Evolutionary conservation across 192 early-diverging fungal genomes (phyloP).

Genomic region (Gamsiella multidivaricata): DNA sequence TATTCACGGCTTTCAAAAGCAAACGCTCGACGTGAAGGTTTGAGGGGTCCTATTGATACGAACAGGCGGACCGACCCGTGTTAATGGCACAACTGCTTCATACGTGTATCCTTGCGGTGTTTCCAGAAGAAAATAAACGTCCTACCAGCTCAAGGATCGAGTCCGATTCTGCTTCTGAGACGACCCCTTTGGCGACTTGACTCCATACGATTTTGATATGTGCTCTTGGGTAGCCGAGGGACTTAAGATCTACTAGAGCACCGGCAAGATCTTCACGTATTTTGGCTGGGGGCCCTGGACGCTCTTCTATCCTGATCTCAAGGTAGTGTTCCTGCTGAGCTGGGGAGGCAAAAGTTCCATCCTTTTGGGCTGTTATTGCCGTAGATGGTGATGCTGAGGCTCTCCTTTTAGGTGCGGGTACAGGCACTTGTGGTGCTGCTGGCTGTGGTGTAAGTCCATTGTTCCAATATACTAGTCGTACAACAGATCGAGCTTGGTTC

Average conservation of each 20-base stretch:
- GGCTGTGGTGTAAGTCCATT: conserved; percentile 13
- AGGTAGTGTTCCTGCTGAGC: conserved; percentile 46
- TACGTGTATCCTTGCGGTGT: no score
- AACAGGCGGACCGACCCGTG: no score
- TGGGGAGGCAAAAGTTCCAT: background rate
- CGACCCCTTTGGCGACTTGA: conserved; percentile 35
- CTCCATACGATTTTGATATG: conserved; percentile 57
- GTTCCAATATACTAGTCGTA: conserved; percentile 59
- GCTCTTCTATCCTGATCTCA: conserved; percentile 47
- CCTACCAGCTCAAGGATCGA: conserved; percentile 39
- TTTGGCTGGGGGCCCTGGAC: background rate
- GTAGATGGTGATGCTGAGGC: conserved; percentile 13
- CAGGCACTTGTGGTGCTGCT: conserved; percentile 2
- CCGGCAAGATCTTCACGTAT: conserved; percentile 49
- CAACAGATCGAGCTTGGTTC: conserved; percentile 30
- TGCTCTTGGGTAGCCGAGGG: conserved; percentile 61
- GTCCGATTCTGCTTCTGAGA: conserved; percentile 10
- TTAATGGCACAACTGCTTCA: no score
- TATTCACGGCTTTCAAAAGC: conserved; percentile 56
- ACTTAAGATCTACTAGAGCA: conserved; percentile 51
- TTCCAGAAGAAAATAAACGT: background rate
- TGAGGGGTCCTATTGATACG: conserved; percentile 53
- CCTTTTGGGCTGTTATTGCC: background rate
- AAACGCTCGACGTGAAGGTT: conserved; percentile 57
- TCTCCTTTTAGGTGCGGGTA: conserved; percentile 27